These are phyloP conservation scores for Boletus reticulatus DNA, from an alignment of 768 basidiomycete species.

Conservation along the genomic window DNA sequence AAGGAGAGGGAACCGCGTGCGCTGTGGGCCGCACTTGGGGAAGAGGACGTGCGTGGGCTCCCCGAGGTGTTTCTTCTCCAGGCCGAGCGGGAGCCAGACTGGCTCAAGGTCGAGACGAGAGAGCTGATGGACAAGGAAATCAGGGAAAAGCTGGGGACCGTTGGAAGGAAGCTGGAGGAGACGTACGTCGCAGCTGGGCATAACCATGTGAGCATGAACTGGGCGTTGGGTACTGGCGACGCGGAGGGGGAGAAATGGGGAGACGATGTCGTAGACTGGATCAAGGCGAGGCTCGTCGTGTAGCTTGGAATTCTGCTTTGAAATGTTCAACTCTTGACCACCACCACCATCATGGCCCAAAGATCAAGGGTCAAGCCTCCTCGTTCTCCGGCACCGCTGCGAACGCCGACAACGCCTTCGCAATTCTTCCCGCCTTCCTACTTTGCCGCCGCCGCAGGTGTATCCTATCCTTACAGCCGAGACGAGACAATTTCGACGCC, in stretches of 20 bases:
- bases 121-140: conserved; percentile 40
- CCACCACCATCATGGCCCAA: conserved; percentile 5
- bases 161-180: conserved; percentile 17
- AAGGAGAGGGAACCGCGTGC: conserved; percentile 41
- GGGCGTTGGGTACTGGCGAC: conserved; percentile 49
- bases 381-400: conserved; percentile 40
- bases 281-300: conserved; percentile 21
- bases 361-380: conserved; percentile 34
- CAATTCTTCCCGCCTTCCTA: conserved; percentile 55
- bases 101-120: conserved; percentile 35
- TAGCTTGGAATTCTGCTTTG: conserved; percentile 10
- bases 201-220: conserved; percentile 60
- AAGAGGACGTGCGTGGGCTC: conserved; percentile 35
- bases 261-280: conserved; percentile 40
- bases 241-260: conserved; percentile 65
- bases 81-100: conserved; percentile 53
- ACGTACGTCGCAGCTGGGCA: conserved; percentile 48
- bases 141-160: conserved; percentile 32
- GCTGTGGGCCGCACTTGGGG: conserved; percentile 38
- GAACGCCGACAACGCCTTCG: conserved; percentile 28
- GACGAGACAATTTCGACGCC: not conserved
- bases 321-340: not conserved
- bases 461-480: conserved; percentile 18
- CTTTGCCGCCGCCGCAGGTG: conserved; percentile 52
- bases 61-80: conserved; percentile 50